phyloP scores from a whole-genome alignment of 177 flowering plant species.

The Vitis hybrid region DNA sequence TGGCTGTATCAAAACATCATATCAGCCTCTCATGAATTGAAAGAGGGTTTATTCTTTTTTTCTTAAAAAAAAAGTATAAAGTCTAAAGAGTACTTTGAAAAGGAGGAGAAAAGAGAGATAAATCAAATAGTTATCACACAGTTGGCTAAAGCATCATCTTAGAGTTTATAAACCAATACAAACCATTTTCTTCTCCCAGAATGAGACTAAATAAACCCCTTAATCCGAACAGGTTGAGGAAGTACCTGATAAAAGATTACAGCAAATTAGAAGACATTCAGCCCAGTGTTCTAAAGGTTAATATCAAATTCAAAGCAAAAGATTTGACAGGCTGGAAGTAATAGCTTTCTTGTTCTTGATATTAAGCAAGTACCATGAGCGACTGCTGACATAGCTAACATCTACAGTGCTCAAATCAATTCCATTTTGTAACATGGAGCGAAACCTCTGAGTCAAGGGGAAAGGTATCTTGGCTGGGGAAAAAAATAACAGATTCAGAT shows the following conservation, averaged over 20 bases:
- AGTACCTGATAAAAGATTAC: slow-evolving; percentile 62
- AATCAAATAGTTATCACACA: too few relatives aligned
- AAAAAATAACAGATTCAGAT: slow-evolving; percentile 1
- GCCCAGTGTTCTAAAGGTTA: background rate
- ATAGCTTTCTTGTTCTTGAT: slow-evolving; percentile 4
- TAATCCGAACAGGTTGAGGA: slow-evolving; percentile 90
- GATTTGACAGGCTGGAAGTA: background rate
- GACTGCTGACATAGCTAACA: slow-evolving; percentile 99
- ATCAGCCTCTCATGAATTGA: slow-evolving; percentile 1
- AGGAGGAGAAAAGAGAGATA: too few relatives aligned
- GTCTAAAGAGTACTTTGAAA: too few relatives aligned
- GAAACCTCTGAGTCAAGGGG: slow-evolving; percentile 95
- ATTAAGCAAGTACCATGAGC: slow-evolving; percentile 75
- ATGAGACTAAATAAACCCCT: slow-evolving; percentile 97
- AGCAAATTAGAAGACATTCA: slow-evolving; percentile 8
- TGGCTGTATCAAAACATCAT: slow-evolving; percentile 52
- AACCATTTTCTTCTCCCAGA: slow-evolving; percentile 96
- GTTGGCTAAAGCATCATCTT: too few relatives aligned
- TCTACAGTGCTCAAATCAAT: slow-evolving; percentile 97
- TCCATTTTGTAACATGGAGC: slow-evolving; percentile 97
- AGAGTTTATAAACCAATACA: slow-evolving; percentile 23
- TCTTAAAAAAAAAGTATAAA: too few relatives aligned
- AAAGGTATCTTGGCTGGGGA: slow-evolving; percentile 90
- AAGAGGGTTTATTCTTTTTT: background rate
- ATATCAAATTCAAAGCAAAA: background rate